Evolutionary conservation across 2,329 filamentous ascomycete species (phyloP), one percentile per base, ranked within the genome.

Genomic region (Neodidymelliopsis sp.): DNA sequence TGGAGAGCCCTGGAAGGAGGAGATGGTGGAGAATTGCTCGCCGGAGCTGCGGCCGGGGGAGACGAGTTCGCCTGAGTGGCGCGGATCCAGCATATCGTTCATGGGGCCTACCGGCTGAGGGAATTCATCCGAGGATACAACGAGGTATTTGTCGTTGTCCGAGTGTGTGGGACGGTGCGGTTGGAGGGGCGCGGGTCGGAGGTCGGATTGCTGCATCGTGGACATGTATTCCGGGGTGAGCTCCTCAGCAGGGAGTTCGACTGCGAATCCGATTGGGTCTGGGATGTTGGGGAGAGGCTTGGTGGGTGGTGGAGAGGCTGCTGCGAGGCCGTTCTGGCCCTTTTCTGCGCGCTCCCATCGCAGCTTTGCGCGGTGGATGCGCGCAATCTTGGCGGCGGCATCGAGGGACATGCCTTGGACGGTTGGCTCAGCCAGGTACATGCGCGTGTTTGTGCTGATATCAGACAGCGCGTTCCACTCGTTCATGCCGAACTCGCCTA

Each of bases 401-500:
- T 87, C 84, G 42, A 88, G 79, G 6, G 90, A 90, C 81, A 91
- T 89, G 60, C 77, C 81, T 69, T 96, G 89, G 49, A 95, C 87
- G 0, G 85, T 85, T 9, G 82, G 79, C 53, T 87, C 87, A 6
- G 81, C 78, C 42, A 99, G 82, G 69, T 97, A 99, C 56, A 88
- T 84, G 59, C 90, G 84, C 0, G 94, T 99, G 67, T 88, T 88
- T 11, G 91, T 97, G 76, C 90, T 96, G 75, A 99, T 97, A 41
- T 97, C 93, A 19, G 90, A 88, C n/a, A 97, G 77, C 3, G 92
- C 85, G 63, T 90, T 84, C 94, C 94, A 99, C 71, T 97, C 94
- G 69, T 97, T 99, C 91, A 99, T 97, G 40, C 90, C 93, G 70
- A 97, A 97, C 68, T 97, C 94, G 42, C 93, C 92, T 3, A 97